phyloP scores from a whole-genome alignment of 2,329 filamentous ascomycete genomes.

The Conoideocrella luteorostrata region DNA sequence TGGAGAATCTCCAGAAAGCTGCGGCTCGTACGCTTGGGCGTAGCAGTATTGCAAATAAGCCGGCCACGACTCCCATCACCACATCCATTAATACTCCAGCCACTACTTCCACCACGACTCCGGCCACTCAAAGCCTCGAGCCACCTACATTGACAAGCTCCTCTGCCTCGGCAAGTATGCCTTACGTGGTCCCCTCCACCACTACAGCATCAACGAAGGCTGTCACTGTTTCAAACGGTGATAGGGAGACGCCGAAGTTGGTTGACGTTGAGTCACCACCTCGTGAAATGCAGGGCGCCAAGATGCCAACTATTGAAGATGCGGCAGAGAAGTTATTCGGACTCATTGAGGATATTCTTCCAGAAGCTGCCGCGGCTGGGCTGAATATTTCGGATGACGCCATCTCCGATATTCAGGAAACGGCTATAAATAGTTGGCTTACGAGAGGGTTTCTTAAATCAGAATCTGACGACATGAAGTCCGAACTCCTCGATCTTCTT shows the following conservation, averaged over 20 bases:
- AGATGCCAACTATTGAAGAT: conserved; percentile 8
- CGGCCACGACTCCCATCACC: neutral
- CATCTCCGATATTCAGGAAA: conserved; percentile 18
- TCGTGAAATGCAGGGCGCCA: neutral
- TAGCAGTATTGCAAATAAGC: neutral
- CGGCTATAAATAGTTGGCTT: conserved; percentile 19
- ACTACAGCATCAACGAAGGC: too few relatives aligned
- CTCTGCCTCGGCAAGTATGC: too few relatives aligned
- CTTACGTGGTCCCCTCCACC: neutral
- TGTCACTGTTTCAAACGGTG: neutral
- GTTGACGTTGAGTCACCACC: conserved; percentile 6
- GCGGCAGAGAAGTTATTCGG: conserved; percentile 13
- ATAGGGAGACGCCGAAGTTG: neutral
- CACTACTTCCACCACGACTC: too few relatives aligned
- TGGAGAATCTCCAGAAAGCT: conserved; percentile 12
- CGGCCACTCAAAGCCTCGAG: too few relatives aligned
- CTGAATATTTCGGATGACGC: conserved; percentile 7
- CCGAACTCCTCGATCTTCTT: conserved; percentile 15
- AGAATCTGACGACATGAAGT: conserved; percentile 16
- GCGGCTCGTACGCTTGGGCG: neutral
- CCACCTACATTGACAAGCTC: too few relatives aligned
- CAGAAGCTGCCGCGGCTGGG: conserved; percentile 10
- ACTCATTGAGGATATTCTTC: conserved; percentile 13
- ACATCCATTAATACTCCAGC: too few relatives aligned
- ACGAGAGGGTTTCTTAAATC: conserved; percentile 17